phyloP scores from a whole-genome alignment of 306 rosid species.

The Gleditsia sinensis region DNA sequence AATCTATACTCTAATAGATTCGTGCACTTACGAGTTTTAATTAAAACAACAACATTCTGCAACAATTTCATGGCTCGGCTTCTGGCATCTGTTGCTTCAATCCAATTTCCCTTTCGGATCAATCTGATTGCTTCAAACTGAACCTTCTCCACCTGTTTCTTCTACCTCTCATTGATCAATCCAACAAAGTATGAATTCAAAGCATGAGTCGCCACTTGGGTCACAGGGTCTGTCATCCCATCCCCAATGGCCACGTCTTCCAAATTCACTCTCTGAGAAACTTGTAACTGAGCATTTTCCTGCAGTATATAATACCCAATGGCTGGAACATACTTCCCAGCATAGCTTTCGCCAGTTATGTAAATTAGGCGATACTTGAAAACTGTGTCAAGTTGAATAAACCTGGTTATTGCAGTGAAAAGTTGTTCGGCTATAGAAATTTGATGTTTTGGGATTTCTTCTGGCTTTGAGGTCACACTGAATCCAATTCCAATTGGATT shows the following conservation, averaged over 20 bases:
- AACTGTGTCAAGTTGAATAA: constrained; percentile 34
- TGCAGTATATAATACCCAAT: constrained; percentile 57
- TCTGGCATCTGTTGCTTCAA: constrained; percentile 45
- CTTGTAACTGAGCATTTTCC: constrained; percentile 24
- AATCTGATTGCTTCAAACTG: constrained; percentile 45
- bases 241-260: constrained; percentile 68
- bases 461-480: constrained; percentile 39
- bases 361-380: constrained; percentile 53
- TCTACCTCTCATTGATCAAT: constrained; percentile 57
- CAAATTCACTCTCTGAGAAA: constrained; percentile 39
- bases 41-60: constrained; percentile 52
- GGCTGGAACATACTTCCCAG: constrained; percentile 62
- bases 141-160: constrained; percentile 42
- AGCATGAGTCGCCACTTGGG: constrained; percentile 55
- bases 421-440: constrained; percentile 46
- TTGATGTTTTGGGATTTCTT: constrained; percentile 60
- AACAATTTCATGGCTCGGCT: constrained; percentile 15
- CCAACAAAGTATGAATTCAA: constrained; percentile 48
- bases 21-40: too few relatives aligned
- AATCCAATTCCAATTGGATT: constrained; percentile 70
- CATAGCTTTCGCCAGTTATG: constrained; percentile 64
- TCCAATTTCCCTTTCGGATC: constrained; percentile 44
- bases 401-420: constrained; percentile 43
- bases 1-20: too few relatives aligned
- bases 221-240: constrained; percentile 59